Percentiles rank a stretch among this genome's conserved stretches.
These are phyloP conservation scores for Aureobasidium melanogenum DNA, from an alignment of 2,329 filamentous ascomycete species.

Conservation along the genomic window DNA sequence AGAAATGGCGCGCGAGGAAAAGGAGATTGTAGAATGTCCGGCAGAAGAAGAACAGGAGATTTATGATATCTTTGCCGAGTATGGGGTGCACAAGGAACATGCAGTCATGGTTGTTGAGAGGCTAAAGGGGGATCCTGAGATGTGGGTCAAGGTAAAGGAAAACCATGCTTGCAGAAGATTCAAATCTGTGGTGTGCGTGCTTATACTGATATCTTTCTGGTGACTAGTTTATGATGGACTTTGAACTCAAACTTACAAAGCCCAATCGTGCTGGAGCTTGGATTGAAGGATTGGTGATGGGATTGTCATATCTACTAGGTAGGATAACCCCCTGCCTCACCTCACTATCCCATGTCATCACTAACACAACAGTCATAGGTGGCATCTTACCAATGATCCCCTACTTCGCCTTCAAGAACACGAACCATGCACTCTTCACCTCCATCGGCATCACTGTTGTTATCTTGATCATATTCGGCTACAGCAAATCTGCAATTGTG, in stretches of 20 bases:
- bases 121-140: background rate
- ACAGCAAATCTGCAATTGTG: constrained; percentile 30
- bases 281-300: background rate
- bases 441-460: constrained; percentile 45
- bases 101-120: background rate
- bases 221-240: background rate
- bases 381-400: constrained; percentile 41
- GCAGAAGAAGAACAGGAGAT: background rate
- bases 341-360: no score
- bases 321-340: background rate
- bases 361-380: constrained; percentile 16
- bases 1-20: constrained; percentile 27
- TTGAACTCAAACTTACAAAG: background rate
- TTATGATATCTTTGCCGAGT: background rate
- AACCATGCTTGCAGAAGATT: no score
- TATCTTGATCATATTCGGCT: constrained; percentile 43
- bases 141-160: background rate
- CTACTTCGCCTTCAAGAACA: constrained; percentile 38
- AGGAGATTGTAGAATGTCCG: background rate
- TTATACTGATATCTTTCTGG: no score
- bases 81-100: background rate
- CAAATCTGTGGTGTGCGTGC: no score
- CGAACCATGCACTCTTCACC: constrained; percentile 34
- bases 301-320: background rate
- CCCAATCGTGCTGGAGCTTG: background rate